Evolutionary conservation across 768 basidiomycete species (phyloP).

Genomic region (Suillus sp.): DNA sequence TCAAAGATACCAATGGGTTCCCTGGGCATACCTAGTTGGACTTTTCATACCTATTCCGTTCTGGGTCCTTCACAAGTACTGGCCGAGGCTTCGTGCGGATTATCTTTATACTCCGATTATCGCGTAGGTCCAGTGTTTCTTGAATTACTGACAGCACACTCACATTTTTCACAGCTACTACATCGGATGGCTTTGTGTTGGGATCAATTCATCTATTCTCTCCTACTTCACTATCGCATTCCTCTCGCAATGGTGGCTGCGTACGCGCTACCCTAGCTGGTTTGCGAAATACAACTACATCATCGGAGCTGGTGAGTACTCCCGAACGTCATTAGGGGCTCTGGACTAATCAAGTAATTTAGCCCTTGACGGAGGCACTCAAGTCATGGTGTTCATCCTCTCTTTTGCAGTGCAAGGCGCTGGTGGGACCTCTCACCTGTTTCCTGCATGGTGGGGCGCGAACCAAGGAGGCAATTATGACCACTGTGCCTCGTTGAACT

Average conservation of each 20-base stretch:
- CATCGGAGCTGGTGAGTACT: constrained; percentile 51
- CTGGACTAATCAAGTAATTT: constrained; percentile 11
- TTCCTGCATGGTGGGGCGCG: constrained; percentile 61
- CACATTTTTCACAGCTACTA: constrained; percentile 31
- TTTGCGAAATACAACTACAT: constrained; percentile 70
- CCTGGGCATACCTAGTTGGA: constrained; percentile 49
- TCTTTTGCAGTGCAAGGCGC: constrained; percentile 56
- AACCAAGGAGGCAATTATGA: constrained; percentile 50
- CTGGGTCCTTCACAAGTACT: constrained; percentile 48
- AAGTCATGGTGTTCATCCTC: constrained; percentile 58
- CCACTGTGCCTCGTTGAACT: constrained; percentile 25
- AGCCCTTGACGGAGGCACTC: constrained; percentile 41
- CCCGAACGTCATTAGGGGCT: neutral
- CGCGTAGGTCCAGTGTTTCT: constrained; percentile 29
- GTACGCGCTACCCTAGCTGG: constrained; percentile 62
- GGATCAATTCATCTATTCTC: constrained; percentile 54
- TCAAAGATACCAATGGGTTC: constrained; percentile 52
- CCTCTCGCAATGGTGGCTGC: constrained; percentile 60
- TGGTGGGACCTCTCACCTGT: constrained; percentile 47
- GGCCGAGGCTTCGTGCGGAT: constrained; percentile 47
- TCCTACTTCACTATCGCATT: constrained; percentile 54
- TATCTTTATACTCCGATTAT: constrained; percentile 51
- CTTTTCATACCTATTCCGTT: constrained; percentile 55
- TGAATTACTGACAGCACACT: neutral
- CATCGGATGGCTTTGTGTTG: constrained; percentile 49